A percentile compares a stretch with the other conserved stretches of the same genome.
Evolutionary conservation across 2,329 filamentous ascomycete genomes (phyloP).

Genomic region (Aspergillus neoniger): DNA sequence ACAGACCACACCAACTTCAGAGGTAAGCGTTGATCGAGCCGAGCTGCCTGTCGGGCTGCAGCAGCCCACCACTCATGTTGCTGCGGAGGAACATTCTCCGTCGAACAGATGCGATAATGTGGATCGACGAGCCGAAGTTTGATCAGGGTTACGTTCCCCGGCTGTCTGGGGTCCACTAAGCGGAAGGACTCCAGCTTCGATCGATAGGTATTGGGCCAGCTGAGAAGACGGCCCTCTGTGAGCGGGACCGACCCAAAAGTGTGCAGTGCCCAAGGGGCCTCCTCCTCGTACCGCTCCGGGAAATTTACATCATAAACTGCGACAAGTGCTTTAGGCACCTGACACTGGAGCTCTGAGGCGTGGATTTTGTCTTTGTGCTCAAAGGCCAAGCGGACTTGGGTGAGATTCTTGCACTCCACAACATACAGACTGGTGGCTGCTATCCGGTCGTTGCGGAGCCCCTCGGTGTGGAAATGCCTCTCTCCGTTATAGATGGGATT

Average conservation of each 20-base stretch:
- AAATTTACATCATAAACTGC: background rate
- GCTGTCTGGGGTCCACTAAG: background rate
- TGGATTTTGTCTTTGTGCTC: background rate
- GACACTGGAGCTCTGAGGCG: background rate
- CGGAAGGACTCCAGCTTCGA: background rate
- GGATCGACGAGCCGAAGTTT: background rate
- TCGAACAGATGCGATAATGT: background rate
- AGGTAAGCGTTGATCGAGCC: background rate
- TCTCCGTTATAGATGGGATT: background rate
- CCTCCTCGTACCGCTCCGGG: background rate
- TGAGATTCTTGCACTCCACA: background rate
- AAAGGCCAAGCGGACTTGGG: background rate
- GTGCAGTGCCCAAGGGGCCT: background rate
- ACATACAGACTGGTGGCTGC: background rate
- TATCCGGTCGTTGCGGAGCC: background rate
- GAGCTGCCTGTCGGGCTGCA: background rate
- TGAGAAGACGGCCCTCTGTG: background rate
- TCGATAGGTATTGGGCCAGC: background rate
- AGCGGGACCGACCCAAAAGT: background rate
- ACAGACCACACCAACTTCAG: background rate
- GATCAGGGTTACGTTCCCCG: background rate
- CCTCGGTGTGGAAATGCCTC: background rate
- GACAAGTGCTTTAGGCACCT: background rate
- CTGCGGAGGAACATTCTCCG: background rate
- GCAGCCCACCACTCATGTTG: background rate